phyloP scores from a whole-genome alignment of 352 stramenopile species.

The Blastocystis hominis region DNA sequence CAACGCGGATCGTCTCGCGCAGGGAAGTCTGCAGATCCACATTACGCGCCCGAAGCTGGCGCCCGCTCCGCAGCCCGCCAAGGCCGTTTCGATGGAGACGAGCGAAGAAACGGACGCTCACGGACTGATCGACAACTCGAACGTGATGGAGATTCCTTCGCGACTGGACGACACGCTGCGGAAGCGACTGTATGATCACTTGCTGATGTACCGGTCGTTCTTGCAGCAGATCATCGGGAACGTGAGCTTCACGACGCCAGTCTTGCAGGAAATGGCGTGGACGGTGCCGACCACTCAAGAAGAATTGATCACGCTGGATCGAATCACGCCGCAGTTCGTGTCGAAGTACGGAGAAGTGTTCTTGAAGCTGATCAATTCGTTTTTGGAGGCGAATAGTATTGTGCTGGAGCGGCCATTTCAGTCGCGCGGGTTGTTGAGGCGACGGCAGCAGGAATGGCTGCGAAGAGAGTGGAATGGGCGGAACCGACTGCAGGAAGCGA shows the following conservation, averaged over 20 bases:
- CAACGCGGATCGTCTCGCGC: background rate
- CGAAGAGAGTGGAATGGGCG: background rate
- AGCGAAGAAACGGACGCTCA: background rate
- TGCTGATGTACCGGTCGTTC: background rate
- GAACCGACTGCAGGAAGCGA: background rate
- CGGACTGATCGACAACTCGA: background rate
- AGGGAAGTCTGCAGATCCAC: background rate
- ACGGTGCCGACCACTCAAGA: constrained; percentile 40
- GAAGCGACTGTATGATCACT: background rate
- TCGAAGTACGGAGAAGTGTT: background rate
- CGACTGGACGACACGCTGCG: background rate
- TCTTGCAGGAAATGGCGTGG: constrained; percentile 8
- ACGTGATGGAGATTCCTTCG: background rate
- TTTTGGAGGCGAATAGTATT: background rate
- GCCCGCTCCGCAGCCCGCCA: background rate
- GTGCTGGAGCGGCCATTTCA: background rate
- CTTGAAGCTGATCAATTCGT: background rate
- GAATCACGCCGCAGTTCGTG: constrained; percentile 12
- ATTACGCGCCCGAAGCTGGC: background rate
- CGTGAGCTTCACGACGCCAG: background rate
- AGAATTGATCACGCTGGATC: constrained; percentile 25
- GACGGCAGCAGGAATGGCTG: background rate
- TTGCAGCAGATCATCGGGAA: background rate
- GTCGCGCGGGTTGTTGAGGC: constrained; percentile 2
- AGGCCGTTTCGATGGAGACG: background rate